phyloP scores from a whole-genome alignment of 179 eudicot species.

The Gypsophila paniculata region DNA sequence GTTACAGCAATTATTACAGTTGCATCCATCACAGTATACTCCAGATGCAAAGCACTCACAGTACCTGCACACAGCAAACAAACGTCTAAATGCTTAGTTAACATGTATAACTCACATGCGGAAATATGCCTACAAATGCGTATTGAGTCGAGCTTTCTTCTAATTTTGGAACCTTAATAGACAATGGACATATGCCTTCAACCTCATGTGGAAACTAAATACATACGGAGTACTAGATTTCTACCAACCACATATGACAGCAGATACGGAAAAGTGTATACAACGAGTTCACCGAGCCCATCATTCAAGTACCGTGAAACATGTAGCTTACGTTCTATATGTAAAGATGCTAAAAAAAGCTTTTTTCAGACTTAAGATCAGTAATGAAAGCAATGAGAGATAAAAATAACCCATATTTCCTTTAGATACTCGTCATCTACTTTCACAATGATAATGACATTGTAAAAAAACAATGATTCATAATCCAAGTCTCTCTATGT shows the following conservation, averaged over 20 bases:
- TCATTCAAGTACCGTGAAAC: not conserved
- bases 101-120: not conserved
- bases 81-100: not conserved
- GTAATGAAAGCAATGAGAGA: not conserved
- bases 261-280: too few relatives aligned
- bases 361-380: not conserved
- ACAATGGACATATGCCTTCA: not conserved
- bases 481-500: not conserved
- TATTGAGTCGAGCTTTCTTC: not conserved
- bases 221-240: not conserved
- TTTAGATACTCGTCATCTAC: not conserved
- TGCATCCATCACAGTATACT: conserved; percentile 87
- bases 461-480: not conserved
- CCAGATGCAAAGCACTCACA: conserved; percentile 97
- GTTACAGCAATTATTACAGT: conserved; percentile 78
- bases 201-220: not conserved
- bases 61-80: conserved; percentile 44
- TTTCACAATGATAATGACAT: not conserved
- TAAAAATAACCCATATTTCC: not conserved
- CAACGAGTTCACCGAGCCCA: too few relatives aligned
- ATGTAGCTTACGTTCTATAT: not conserved
- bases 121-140: not conserved
- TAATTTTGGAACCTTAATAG: not conserved
- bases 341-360: not conserved
- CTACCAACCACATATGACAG: not conserved